Percentiles rank a stretch among this genome's conserved stretches.
These are phyloP conservation scores for Phytophthora europaea DNA, from an alignment of 352 stramenopile genomes.

Conservation along the genomic window DNA sequence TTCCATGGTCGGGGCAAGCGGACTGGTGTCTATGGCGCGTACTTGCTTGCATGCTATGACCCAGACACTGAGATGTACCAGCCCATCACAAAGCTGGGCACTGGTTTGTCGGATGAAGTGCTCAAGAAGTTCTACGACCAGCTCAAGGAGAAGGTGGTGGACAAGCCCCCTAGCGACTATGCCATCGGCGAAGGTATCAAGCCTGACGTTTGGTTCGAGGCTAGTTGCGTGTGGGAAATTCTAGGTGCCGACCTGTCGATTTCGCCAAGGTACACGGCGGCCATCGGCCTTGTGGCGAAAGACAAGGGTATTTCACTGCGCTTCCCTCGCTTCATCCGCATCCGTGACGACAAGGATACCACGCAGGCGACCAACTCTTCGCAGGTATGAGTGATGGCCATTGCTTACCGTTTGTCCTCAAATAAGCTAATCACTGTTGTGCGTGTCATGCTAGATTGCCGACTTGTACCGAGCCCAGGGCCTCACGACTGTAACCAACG, in stretches of 20 bases:
- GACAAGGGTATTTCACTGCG: slow-evolving; percentile 98
- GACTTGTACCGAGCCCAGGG: slow-evolving; percentile 86
- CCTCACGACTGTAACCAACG: slow-evolving; percentile 68
- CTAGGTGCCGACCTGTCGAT: slow-evolving; percentile 98
- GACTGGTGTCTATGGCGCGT: slow-evolving; percentile 98
- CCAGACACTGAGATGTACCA: slow-evolving; percentile 98
- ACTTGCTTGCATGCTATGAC: slow-evolving; percentile 99
- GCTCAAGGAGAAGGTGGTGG: slow-evolving; percentile 84
- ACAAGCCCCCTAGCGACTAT: slow-evolving; percentile 93
- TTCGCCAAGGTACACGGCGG: slow-evolving; percentile 98
- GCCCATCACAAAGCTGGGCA: slow-evolving; percentile 98
- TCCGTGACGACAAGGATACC: slow-evolving; percentile 98
- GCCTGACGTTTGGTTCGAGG: slow-evolving; percentile 97
- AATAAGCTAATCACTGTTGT: neutral
- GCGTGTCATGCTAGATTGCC: slow-evolving; percentile 57
- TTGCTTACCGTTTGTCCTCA: slow-evolving; percentile 4
- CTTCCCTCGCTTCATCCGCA: slow-evolving; percentile 98
- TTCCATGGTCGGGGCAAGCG: slow-evolving; percentile 97
- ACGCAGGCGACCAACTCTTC: slow-evolving; percentile 96
- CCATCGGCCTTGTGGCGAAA: slow-evolving; percentile 90
- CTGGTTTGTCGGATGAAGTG: slow-evolving; percentile 98
- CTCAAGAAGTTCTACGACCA: slow-evolving; percentile 93
- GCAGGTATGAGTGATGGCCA: slow-evolving; percentile 81
- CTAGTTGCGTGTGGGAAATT: slow-evolving; percentile 98
- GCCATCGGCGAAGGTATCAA: slow-evolving; percentile 92